phyloP scores from a whole-genome alignment of 768 basidiomycete species.

The Hemileccinum impolitum region DNA sequence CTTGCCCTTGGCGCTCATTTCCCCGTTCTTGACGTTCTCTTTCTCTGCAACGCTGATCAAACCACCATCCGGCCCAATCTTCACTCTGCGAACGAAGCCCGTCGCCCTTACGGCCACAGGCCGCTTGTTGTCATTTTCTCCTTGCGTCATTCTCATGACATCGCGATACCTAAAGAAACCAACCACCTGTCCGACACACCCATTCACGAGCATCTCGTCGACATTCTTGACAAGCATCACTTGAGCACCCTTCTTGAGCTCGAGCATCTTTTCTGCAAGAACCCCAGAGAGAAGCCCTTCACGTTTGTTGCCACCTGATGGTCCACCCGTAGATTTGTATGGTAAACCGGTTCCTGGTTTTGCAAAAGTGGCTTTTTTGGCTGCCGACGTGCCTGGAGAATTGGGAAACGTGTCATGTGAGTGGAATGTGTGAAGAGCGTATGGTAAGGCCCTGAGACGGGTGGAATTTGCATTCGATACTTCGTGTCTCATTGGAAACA shows the following conservation, averaged over 20 bases:
- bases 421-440: slow-evolving; percentile 40
- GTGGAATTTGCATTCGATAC: slow-evolving; percentile 62
- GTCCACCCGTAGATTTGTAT: slow-evolving; percentile 22
- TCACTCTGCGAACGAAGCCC: slow-evolving; percentile 35
- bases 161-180: slow-evolving; percentile 42
- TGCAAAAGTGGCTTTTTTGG: background rate
- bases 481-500: slow-evolving; percentile 65
- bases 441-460: slow-evolving; percentile 48
- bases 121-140: slow-evolving; percentile 27
- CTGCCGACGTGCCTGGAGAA: background rate
- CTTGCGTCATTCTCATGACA: slow-evolving; percentile 13
- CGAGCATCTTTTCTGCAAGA: slow-evolving; percentile 54
- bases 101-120: slow-evolving; percentile 24
- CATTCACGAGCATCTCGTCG: slow-evolving; percentile 61
- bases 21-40: slow-evolving; percentile 30
- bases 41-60: slow-evolving; percentile 24
- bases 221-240: slow-evolving; percentile 73
- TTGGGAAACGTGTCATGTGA: slow-evolving; percentile 48
- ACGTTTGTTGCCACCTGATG: slow-evolving; percentile 33
- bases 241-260: slow-evolving; percentile 60
- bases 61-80: slow-evolving; percentile 29
- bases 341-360: slow-evolving; percentile 5
- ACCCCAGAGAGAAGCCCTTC: slow-evolving; percentile 57
- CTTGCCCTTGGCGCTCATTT: slow-evolving; percentile 20
- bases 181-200: slow-evolving; percentile 58